Percentiles rank a stretch among this genome's conserved stretches.
These are phyloP conservation scores for Thuja plicata DNA, from an alignment of 83 land plant genomes.

Conservation along the genomic window DNA sequence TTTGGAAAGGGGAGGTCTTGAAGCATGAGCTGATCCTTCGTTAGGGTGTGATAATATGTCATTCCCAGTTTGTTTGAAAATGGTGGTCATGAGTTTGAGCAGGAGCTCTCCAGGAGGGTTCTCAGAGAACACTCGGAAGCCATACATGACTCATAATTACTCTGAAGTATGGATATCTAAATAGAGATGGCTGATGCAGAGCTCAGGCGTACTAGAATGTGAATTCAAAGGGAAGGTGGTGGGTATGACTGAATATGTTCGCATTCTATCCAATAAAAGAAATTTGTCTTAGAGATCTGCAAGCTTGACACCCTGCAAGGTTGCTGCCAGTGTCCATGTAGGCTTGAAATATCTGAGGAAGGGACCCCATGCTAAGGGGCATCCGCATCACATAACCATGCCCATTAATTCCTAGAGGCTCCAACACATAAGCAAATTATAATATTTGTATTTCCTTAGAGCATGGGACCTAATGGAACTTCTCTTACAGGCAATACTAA, in stretches of 20 bases:
- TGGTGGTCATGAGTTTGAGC: conserved; percentile 37
- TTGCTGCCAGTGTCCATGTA: background rate
- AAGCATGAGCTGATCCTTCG: conserved; percentile 20
- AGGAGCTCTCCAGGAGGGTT: conserved; percentile 4
- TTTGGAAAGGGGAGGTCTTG: conserved; percentile 21
- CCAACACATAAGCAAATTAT: conserved; percentile 14
- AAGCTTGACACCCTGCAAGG: background rate
- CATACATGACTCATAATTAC: too few species aligned
- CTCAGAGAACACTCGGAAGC: too few species aligned
- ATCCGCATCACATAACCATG: conserved; percentile 35
- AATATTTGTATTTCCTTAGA: conserved; percentile 4
- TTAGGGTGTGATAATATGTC: conserved; percentile 22
- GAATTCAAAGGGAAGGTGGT: too few species aligned
- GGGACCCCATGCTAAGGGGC: background rate
- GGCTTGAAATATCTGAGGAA: background rate
- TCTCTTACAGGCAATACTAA: too few species aligned
- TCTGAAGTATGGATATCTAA: too few species aligned
- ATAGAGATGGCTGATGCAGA: too few species aligned
- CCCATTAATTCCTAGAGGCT: conserved; percentile 35
- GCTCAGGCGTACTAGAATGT: too few species aligned
- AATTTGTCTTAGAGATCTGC: background rate
- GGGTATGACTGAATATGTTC: too few species aligned
- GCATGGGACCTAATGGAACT: background rate
- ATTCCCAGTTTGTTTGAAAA: conserved; percentile 48
- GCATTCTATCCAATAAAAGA: conserved; percentile 32